Evolutionary conservation across 345 rosid species (phyloP), one percentile per base, ranked within the genome.

Genomic region (Cardiospermum halicacabum): DNA sequence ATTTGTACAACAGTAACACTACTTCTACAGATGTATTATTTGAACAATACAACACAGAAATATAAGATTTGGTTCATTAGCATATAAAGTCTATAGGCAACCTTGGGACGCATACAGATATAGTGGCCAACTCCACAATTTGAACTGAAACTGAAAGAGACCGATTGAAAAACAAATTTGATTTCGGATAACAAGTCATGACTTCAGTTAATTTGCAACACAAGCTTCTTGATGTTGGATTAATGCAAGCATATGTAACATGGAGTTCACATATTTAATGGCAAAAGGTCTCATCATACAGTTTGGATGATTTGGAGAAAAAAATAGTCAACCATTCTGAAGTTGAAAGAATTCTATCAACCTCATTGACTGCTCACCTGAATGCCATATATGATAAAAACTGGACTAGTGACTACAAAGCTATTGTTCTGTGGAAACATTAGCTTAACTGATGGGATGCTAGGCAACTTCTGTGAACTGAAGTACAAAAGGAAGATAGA

Each of bases 391-490:
- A 87, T 53, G 69, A 68, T 54, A 57, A 85, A 79, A 72, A 87
- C 78, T 53, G 96, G 98, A 81, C 82, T 84, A 67, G 76, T 80
- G 56, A 87, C 80, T 70, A 85, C 70, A 24, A 92, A 89, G 76
- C 90, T 87, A 71, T 81, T 87, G 79, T 92, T 85, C 39, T 64
- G 62, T 1, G 84, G 82, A 60, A 92, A 89, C 76, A 81, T 74
- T 64, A 92, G 89, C 57, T 76, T 78, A 58, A 92, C 42, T 21
- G 81, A 64, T 21, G 96, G 98, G 66, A 92, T 60, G 62, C 80
- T 84, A 60, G 86, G 84, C 64, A 56, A 42, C 69, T 69, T 84
- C 67, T 62, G 61, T 3, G 75, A 64, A 72, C 96, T 87, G 78
- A 54, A 73, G 6, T 58, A 82, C 53, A 56, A 7, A 56, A 50